Evolutionary conservation across 1,139 yeast genomes (phyloP).

Genomic region (Geotrichum histeridarum): DNA sequence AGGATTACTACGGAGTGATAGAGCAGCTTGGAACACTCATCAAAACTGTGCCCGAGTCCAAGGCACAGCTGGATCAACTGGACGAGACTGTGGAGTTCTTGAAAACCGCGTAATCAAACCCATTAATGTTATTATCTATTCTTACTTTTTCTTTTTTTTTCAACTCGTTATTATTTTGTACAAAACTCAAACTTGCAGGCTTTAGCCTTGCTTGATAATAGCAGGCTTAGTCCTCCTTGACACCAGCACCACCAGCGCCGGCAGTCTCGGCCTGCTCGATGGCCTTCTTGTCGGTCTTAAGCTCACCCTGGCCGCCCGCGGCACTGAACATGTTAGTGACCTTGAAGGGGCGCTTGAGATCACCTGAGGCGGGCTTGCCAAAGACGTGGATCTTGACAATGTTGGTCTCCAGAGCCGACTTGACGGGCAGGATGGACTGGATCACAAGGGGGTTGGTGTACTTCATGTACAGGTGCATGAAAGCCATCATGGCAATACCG

Average conservation of each 20-base stretch:
- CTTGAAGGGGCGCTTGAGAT: conserved; percentile 95
- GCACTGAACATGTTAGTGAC: conserved; percentile 75
- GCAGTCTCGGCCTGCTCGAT: conserved; percentile 80
- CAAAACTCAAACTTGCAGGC: not conserved
- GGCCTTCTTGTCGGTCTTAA: conserved; percentile 75
- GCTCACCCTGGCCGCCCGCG: conserved; percentile 54
- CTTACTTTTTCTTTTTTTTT: not conserved
- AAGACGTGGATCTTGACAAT: conserved; percentile 87
- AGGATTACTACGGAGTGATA: conserved; percentile 9
- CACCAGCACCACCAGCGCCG: conserved; percentile 69
- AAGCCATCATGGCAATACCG: conserved; percentile 94
- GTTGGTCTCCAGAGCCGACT: conserved; percentile 85
- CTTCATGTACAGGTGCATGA: conserved; percentile 97
- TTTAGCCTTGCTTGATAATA: not conserved
- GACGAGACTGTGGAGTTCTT: conserved; percentile 23
- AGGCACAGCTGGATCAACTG: conserved; percentile 23
- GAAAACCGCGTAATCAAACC: not conserved
- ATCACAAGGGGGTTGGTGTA: conserved; percentile 95
- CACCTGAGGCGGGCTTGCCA: conserved; percentile 81
- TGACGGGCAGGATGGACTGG: conserved; percentile 88
- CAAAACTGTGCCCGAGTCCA: conserved; percentile 23
- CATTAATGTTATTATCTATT: not conserved
- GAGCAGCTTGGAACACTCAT: conserved; percentile 17
- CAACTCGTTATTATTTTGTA: not conserved
- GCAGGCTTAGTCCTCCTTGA: conserved; percentile 67